Evolutionary conservation across 345 rosid species (phyloP).

Genomic region (Lumnitzera racemosa): DNA sequence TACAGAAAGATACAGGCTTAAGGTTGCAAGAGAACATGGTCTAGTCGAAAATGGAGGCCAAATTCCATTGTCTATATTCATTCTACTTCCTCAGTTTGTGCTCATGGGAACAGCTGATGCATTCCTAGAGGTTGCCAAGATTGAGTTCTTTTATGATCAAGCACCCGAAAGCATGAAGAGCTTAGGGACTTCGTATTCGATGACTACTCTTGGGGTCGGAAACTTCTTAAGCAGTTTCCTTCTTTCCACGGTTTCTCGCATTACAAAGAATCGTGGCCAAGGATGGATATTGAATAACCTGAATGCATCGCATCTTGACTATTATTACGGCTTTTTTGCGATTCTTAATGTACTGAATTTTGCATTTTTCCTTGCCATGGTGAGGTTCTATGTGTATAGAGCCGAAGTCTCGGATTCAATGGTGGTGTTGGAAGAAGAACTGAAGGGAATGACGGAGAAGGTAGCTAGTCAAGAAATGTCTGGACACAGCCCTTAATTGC

Average conservation of each 20-base stretch:
- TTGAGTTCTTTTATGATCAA: slow-evolving; percentile 89
- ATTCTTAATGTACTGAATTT: slow-evolving; percentile 53
- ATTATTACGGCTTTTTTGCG: slow-evolving; percentile 64
- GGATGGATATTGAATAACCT: slow-evolving; percentile 80
- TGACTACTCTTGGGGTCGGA: slow-evolving; percentile 49
- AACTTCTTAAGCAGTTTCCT: slow-evolving; percentile 71
- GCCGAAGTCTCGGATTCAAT: slow-evolving; percentile 57
- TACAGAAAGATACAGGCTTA: slow-evolving; percentile 42
- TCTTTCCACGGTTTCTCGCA: slow-evolving; percentile 41
- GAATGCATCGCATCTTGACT: slow-evolving; percentile 63
- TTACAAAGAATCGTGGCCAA: slow-evolving; percentile 45
- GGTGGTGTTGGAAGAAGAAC: slow-evolving; percentile 41
- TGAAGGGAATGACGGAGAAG: slow-evolving; percentile 21
- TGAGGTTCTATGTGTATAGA: slow-evolving; percentile 53
- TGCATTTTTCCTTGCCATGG: slow-evolving; percentile 44
- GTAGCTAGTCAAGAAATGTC: slow-evolving; percentile 12
- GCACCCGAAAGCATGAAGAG: slow-evolving; percentile 94
- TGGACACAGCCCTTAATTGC: not conserved
- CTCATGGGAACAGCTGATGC: slow-evolving; percentile 83
- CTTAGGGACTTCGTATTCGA: slow-evolving; percentile 67
- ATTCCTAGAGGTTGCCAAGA: slow-evolving; percentile 66
- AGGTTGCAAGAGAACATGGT: slow-evolving; percentile 42
- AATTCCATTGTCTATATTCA: slow-evolving; percentile 52
- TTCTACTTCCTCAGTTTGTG: slow-evolving; percentile 67
- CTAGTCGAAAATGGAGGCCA: slow-evolving; percentile 42